These are phyloP conservation scores for Euryodendron excelsum DNA, from an alignment of 148 eudicot genomes.

Conservation along the genomic window DNA sequence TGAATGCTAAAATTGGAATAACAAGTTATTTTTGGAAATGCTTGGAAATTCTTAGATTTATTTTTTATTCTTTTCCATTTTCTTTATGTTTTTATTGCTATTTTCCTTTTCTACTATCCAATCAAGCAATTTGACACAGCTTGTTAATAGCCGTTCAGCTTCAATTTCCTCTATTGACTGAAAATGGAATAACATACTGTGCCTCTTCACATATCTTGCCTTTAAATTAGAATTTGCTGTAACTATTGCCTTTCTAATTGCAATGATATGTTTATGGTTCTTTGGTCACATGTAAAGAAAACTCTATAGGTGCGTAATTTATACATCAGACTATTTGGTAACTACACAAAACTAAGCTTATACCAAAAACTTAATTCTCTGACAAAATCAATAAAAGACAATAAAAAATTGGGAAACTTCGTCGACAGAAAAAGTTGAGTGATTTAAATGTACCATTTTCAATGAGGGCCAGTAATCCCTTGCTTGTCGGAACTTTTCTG, in stretches of 20 bases:
- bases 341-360: background rate
- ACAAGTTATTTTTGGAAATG: slow-evolving; percentile 5
- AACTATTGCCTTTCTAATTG: background rate
- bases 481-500: no score
- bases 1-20: background rate
- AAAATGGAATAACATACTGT: background rate
- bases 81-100: background rate
- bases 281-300: background rate
- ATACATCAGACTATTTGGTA: background rate
- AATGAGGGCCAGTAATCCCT: no score
- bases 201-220: background rate
- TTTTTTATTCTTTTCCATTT: background rate
- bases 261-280: no score
- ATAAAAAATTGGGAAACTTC: background rate
- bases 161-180: background rate
- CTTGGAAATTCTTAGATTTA: background rate
- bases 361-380: background rate
- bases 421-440: background rate
- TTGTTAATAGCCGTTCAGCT: background rate
- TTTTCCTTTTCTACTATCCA: background rate
- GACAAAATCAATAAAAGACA: background rate
- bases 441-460: no score
- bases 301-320: background rate
- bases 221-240: background rate
- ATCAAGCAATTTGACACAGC: background rate